Percentiles rank a stretch among this genome's conserved stretches.
Conservation (phyloP, 805 yeast species). For the Blastobotrys parvus region DNA sequence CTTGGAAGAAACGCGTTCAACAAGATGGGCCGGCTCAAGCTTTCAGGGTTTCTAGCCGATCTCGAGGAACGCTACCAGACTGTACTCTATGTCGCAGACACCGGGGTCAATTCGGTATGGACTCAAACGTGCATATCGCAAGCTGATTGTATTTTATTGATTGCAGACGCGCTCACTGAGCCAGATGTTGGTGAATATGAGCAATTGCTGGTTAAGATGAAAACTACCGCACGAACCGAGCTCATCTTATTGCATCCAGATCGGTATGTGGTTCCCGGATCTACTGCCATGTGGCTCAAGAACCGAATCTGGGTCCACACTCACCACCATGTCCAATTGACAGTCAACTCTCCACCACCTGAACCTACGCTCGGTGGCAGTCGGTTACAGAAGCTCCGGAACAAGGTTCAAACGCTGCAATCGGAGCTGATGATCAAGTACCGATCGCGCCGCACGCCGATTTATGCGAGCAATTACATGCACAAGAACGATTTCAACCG, state of each 20-base stretch:
- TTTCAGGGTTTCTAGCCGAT: constrained; percentile 83
- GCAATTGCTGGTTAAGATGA: constrained; percentile 58
- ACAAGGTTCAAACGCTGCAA: constrained; percentile 26
- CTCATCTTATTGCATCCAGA: constrained; percentile 79
- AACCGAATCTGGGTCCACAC: constrained; percentile 84
- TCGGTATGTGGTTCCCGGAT: constrained; percentile 72
- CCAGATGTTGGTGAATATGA: constrained; percentile 84
- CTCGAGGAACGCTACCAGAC: constrained; percentile 83
- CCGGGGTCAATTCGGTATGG: constrained; percentile 79
- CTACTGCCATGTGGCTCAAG: constrained; percentile 77
- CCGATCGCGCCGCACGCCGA: constrained; percentile 22
- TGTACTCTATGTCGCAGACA: constrained; percentile 84
- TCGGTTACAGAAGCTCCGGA: constrained; percentile 20
- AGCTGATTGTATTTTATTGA: constrained; percentile 84
- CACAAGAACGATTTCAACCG: constrained; percentile 87
- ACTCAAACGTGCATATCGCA: constrained; percentile 86
- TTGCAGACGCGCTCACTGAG: constrained; percentile 74
- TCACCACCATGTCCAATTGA: constrained; percentile 85
- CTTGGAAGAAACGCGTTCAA: constrained; percentile 92
- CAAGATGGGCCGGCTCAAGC: constrained; percentile 72
- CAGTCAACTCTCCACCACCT: constrained; percentile 6
- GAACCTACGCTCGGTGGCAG: background rate
- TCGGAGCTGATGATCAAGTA: constrained; percentile 25
- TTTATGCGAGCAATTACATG: constrained; percentile 32
- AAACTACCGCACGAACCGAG: constrained; percentile 83